Percentiles rank a stretch among this genome's conserved stretches.
phyloP scores from a whole-genome alignment of 2,329 filamentous ascomycete species.

The Simplicillium sp. region DNA sequence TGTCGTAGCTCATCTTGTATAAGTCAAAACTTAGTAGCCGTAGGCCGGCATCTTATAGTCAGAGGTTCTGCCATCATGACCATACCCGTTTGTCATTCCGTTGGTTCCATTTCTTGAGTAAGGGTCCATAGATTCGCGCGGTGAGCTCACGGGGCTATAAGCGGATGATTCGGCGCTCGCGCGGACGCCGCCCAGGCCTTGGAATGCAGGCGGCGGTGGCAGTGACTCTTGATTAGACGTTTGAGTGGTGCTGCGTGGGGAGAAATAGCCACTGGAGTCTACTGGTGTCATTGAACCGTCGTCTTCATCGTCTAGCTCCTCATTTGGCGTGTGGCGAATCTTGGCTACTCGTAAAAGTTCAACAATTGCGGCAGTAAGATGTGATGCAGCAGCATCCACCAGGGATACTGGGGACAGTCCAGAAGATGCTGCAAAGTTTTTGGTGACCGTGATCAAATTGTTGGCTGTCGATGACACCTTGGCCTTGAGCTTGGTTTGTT shows the following conservation, averaged over 20 bases:
- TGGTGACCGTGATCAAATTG: constrained; percentile 87
- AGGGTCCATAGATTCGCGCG: constrained; percentile 44
- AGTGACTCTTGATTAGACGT: constrained; percentile 27
- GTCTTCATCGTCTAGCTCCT: constrained; percentile 71
- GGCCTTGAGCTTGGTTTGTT: constrained; percentile 63
- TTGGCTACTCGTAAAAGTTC: constrained; percentile 79
- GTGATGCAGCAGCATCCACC: constrained; percentile 84
- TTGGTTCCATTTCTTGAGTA: constrained; percentile 24
- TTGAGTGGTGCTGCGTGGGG: constrained; percentile 36
- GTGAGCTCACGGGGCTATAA: constrained; percentile 65
- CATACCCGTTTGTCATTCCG: constrained; percentile 27
- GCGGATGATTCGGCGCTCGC: constrained; percentile 61
- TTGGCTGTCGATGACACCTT: constrained; percentile 90
- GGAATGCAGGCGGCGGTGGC: constrained; percentile 45
- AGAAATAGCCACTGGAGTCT: constrained; percentile 62
- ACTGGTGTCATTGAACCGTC: constrained; percentile 57
- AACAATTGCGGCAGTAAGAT: constrained; percentile 77
- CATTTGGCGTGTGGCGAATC: constrained; percentile 64
- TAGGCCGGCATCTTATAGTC: constrained; percentile 28
- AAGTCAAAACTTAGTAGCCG: constrained; percentile 23
- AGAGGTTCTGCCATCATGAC: constrained; percentile 18
- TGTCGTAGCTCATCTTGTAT: too few species aligned
- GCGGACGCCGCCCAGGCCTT: constrained; percentile 44
- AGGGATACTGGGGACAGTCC: constrained; percentile 90
- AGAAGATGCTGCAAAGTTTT: constrained; percentile 75